Conservation (phyloP, 2,329 filamentous ascomycete genomes). For the Aureobasidium sp. region DNA sequence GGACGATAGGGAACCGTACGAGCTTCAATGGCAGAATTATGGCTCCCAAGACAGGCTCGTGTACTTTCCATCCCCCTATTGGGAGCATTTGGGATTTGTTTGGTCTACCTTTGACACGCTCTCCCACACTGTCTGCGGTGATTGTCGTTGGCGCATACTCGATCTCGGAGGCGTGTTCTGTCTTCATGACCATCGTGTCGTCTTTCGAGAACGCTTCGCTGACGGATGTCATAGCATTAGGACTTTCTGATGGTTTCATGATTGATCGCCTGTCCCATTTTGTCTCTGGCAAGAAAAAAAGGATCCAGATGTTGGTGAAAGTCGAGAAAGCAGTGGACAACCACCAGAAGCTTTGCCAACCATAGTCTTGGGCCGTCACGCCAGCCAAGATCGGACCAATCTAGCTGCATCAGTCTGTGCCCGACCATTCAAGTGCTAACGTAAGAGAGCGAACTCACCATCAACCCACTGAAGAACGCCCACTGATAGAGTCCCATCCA, state of each 20-base stretch:
- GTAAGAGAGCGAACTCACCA: no score
- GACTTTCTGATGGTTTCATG: no score
- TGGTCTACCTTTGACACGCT: not conserved
- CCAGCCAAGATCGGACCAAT: constrained; percentile 38
- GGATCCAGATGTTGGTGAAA: constrained; percentile 48
- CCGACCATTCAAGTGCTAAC: no score
- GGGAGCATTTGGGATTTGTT: not conserved
- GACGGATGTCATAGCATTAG: no score
- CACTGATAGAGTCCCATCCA: constrained; percentile 54
- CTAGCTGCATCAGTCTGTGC: no score
- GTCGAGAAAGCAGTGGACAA: constrained; percentile 57
- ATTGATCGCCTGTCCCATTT: not conserved
- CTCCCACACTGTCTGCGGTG: not conserved
- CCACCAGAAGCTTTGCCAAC: constrained; percentile 60
- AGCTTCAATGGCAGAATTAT: not conserved
- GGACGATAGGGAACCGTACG: not conserved
- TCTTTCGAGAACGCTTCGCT: not conserved
- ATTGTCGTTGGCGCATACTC: not conserved
- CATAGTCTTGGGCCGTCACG: constrained; percentile 53
- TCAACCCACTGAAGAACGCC: constrained; percentile 65
- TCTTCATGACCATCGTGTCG: not conserved
- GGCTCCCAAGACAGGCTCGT: not conserved
- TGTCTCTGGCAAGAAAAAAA: constrained; percentile 38
- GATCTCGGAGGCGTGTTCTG: not conserved
- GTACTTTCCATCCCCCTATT: not conserved